These are phyloP conservation scores for Pseudocercospora fijiensis DNA, from an alignment of 2,329 filamentous ascomycete genomes.

Conservation along the genomic window DNA sequence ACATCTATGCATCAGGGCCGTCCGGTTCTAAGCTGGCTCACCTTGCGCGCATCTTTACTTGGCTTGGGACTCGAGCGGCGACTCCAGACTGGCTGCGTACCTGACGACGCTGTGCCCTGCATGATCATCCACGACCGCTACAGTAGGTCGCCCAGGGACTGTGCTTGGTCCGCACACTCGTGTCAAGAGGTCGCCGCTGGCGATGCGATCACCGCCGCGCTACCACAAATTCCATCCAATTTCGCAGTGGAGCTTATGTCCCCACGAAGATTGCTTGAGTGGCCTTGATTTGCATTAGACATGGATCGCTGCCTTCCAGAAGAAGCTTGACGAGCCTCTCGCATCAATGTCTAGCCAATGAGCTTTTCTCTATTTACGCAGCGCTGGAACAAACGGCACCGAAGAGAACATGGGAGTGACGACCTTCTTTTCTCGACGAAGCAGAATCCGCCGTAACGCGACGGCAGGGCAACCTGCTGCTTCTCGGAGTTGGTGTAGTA, in stretches of 20 bases:
- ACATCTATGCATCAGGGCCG: not conserved
- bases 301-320: not conserved
- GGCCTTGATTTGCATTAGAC: not conserved
- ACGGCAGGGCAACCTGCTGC: slow-evolving; percentile 3
- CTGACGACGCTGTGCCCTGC: not conserved
- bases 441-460: not conserved
- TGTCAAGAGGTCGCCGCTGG: not conserved
- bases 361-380: not conserved
- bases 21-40: not conserved
- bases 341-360: not conserved
- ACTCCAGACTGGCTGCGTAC: not conserved
- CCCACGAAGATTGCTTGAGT: not conserved
- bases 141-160: not conserved
- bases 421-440: slow-evolving; percentile 17
- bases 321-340: slow-evolving; percentile 1
- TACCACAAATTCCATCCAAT: not conserved
- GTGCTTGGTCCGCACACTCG: not conserved
- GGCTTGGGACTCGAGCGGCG: not conserved
- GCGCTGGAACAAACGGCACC: slow-evolving; percentile 22
- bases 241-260: slow-evolving; percentile 8
- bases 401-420: slow-evolving; percentile 28
- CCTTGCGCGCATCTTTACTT: not conserved
- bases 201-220: not conserved
- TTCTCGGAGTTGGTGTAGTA: not conserved
- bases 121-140: not conserved